Base-by-base conservation (phyloP, 768 basidiomycete genomes). In the Podaxis pistillaris region DNA sequence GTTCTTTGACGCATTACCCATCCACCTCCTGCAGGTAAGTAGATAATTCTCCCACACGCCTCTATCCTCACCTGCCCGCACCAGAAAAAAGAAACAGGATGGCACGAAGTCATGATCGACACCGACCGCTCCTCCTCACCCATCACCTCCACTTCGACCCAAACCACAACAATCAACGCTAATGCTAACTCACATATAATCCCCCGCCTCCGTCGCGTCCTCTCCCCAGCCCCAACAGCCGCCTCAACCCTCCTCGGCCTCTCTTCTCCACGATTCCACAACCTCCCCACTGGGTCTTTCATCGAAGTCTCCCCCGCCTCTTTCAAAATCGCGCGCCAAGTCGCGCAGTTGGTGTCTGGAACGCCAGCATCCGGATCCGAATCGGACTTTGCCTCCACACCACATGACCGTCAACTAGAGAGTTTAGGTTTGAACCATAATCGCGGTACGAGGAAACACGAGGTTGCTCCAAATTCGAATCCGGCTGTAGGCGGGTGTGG, bases 1-100 rank as follows among this genome's bases (percentile, higher is more conserved):
- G 70, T 96, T 98, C 76, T 98, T 99, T 65, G 97, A 98, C 71
- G 96, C 96, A 0, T 80, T 99, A 49, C 96, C 97, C 0, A 87
- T 98, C 52, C 93, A 97, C 73, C 78, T 95, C 40, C 77, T 98
- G 40, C 87, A 96, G 80, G 95, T 94, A 66, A 11, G 79, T 71
- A 24, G 4, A 44, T 4, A 61, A 33, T 9, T 15, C 47, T 12
- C 49, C 40, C 46, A 30, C 38, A n/a, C 57, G 30, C 46, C 11
- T 33, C 53, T 41, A 9, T 15, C 8, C 36, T 60, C 7, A 54
- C 11, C 4, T n/a, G 26, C n/a, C 55, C 9, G 15, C 19, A 17
- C 13, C 69, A 94, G 92, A 94, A 86, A 87, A 87, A 83, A 11
- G 75, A 83, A 44, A 78, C 85, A 24, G 94, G 91, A 4, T 98